Percentiles rank a stretch among this genome's conserved stretches.
These are phyloP conservation scores for Aspergillus awamori DNA, from an alignment of 2,329 filamentous ascomycete species.

Conservation along the genomic window DNA sequence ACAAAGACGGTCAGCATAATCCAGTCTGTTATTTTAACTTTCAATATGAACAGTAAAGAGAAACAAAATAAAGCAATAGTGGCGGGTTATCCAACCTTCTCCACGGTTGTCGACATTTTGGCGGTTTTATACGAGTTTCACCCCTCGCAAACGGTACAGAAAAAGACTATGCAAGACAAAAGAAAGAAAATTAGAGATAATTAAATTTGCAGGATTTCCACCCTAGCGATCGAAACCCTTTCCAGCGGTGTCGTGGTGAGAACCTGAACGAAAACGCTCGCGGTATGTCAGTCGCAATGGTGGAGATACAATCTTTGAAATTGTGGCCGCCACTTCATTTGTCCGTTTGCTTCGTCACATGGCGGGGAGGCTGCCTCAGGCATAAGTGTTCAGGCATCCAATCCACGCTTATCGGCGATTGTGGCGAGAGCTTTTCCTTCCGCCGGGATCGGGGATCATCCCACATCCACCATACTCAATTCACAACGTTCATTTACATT, in stretches of 20 bases:
- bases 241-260: slow-evolving; percentile 17
- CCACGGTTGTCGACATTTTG: slow-evolving; percentile 94
- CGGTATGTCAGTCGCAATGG: slow-evolving; percentile 18
- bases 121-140: slow-evolving; percentile 30
- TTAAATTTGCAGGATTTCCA: background rate
- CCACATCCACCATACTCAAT: no score
- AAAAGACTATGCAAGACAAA: slow-evolving; percentile 18
- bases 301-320: slow-evolving; percentile 27
- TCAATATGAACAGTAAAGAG: background rate
- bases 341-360: slow-evolving; percentile 28
- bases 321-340: slow-evolving; percentile 39
- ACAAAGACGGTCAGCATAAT: slow-evolving; percentile 31
- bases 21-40: background rate
- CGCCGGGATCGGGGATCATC: background rate
- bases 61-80: background rate
- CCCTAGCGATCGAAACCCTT: slow-evolving; percentile 6
- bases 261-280: slow-evolving; percentile 5
- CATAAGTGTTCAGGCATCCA: slow-evolving; percentile 6
- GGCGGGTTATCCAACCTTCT: slow-evolving; percentile 68
- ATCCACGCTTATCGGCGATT: slow-evolving; percentile 27
- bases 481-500: background rate
- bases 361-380: slow-evolving; percentile 26
- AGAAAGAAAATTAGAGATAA: slow-evolving; percentile 9
- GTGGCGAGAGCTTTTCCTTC: slow-evolving; percentile 16
- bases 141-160: slow-evolving; percentile 21